Evolutionary conservation across 257 asterid genomes (phyloP).

Genomic region (Solanum dulcamara): DNA sequence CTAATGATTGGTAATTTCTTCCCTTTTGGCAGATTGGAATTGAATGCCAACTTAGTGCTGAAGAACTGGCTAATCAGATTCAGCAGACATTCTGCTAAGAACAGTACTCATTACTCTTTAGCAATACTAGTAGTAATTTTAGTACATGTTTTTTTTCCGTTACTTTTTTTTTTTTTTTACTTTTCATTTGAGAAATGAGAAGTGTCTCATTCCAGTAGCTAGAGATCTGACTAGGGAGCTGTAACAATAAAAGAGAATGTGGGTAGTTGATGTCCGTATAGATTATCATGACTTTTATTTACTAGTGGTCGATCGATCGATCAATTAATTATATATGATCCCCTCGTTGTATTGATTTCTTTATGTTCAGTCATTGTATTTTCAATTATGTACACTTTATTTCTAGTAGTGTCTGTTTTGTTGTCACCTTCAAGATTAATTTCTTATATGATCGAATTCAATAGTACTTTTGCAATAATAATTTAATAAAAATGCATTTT

Average conservation of each 20-base stretch:
- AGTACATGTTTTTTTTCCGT: background rate
- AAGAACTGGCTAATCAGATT: slow-evolving; percentile 80
- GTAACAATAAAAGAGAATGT: background rate
- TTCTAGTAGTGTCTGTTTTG: background rate
- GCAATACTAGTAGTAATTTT: background rate
- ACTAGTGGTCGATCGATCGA: background rate
- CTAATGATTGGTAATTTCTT: background rate
- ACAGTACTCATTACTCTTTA: slow-evolving; percentile 3
- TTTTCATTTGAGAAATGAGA: background rate
- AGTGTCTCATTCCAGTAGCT: background rate
- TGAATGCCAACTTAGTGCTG: slow-evolving; percentile 95
- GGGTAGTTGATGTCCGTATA: background rate
- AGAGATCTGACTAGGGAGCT: background rate
- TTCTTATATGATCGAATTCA: no score
- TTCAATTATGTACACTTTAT: background rate
- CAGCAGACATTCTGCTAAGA: slow-evolving; percentile 77
- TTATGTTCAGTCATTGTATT: background rate
- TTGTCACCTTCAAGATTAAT: no score
- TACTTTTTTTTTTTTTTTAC: background rate
- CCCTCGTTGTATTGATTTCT: background rate
- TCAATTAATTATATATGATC: background rate
- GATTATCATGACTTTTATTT: background rate
- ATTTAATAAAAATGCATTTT: no score
- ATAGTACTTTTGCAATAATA: no score
- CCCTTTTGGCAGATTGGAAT: slow-evolving; percentile 55